Base-by-base conservation (phyloP, 2,329 filamentous ascomycete genomes). In the Exophiala sp. region DNA sequence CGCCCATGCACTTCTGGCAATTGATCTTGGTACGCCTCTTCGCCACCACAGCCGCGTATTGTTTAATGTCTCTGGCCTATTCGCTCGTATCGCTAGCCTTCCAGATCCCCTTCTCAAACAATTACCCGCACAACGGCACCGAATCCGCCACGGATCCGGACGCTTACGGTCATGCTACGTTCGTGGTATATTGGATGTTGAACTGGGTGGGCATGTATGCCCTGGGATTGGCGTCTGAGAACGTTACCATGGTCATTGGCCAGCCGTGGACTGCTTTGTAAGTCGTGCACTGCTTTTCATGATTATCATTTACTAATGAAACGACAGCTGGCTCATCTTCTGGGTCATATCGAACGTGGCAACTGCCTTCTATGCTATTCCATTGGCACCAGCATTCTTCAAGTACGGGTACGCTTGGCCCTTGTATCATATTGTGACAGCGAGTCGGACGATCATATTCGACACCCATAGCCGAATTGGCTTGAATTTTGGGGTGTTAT, bases 311-410 rank as follows among this genome's bases (percentile, higher is more conserved):
- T n/a, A 39, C 51, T 43, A 24, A 54, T 32, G 11, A 11, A 16
- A 34, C 10, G 14, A n/a, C 8, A 57, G 47, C 0, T 87, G 83
- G 76, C 68, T 87, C 1, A 84, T 86, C 52, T 86, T 85, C 62
- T 85, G 82, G 83, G 81, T 86, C 39, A 83, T 87, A 52, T 78
- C 80, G 5, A 87, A 87, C 62, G 81, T 86, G 0, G 72, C 76
- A 0, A 84, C 81, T 0, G 70, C 75, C 0, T 85, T 87, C 61
- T 82, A 86, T 65, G 69, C 79, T 3, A 71, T 86, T 40, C 79
- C 82, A 21, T 69, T 87, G 20, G 77, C 79, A 1, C 78, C 81
- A 0, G 70, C 66, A 0, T 86, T 87, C 62, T 87, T 82, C 64
- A 65, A 68, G 2, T 87, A 81, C 80, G 82, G 81, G 0, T 84